Percentiles rank a stretch among this genome's conserved stretches.
Conservation (phyloP, 202 grass and related monocot genomes). For the Digitaria exilis region DNA sequence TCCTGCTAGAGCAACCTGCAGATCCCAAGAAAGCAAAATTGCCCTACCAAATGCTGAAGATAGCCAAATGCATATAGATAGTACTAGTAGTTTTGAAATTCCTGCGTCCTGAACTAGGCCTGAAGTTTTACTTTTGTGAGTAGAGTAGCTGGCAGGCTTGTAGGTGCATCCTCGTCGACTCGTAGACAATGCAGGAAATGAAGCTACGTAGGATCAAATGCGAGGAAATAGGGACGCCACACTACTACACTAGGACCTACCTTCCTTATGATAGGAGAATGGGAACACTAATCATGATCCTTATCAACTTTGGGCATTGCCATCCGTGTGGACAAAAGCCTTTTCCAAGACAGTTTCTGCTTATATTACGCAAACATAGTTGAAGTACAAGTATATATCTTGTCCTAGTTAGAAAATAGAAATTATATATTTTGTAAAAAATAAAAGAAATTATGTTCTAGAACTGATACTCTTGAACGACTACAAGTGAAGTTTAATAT, state of each 20-base stretch:
- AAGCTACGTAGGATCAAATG: neutral
- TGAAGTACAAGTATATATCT: neutral
- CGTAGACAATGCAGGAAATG: neutral
- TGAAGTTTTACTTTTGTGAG: neutral
- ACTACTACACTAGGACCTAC: neutral
- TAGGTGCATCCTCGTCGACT: neutral
- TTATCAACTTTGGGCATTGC: neutral
- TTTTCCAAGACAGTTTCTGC: neutral
- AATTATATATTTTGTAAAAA: neutral
- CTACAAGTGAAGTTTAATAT: too few species aligned
- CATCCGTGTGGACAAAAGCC: neutral
- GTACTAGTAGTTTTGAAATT: neutral
- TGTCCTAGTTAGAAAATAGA: neutral
- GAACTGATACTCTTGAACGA: neutral
- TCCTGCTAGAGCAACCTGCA: neutral
- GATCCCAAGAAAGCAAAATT: neutral
- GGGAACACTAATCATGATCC: neutral
- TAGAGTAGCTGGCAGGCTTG: constrained; percentile 14
- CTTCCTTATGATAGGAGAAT: neutral
- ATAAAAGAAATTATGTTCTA: neutral
- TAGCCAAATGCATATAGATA: too few species aligned
- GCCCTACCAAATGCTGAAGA: neutral
- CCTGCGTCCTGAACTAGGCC: neutral
- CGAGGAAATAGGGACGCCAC: neutral
- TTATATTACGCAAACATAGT: neutral